These are phyloP conservation scores for Fusarium aywerte DNA, from an alignment of 2,329 filamentous ascomycete genomes.

Conservation along the genomic window DNA sequence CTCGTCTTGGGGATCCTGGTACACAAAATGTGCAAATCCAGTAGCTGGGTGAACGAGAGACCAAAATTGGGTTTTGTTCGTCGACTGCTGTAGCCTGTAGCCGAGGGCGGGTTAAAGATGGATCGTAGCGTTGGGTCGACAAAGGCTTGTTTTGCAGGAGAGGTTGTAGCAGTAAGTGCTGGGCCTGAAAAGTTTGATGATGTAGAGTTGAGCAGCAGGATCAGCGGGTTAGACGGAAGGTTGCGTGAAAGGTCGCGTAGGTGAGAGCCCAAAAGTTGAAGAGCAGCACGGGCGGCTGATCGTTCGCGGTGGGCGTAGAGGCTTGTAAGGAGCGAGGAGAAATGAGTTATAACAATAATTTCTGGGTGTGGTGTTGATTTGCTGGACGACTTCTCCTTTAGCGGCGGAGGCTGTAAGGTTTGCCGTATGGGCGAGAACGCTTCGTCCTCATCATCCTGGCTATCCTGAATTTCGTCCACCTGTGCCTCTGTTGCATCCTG, in stretches of 20 bases:
- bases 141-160: constrained; percentile 13
- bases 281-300: constrained; percentile 58
- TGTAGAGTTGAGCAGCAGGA: constrained; percentile 67
- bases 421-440: constrained; percentile 24
- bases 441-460: constrained; percentile 49
- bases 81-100: constrained; percentile 29
- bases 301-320: constrained; percentile 63
- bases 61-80: constrained; percentile 64
- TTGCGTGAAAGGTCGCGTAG: constrained; percentile 59
- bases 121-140: constrained; percentile 61
- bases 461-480: constrained; percentile 49
- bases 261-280: constrained; percentile 60
- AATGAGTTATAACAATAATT: constrained; percentile 66
- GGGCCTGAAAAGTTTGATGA: constrained; percentile 30
- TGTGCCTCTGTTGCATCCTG: constrained; percentile 1
- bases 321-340: constrained; percentile 61
- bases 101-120: constrained; percentile 56
- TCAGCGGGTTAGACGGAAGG: constrained; percentile 56
- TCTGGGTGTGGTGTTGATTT: constrained; percentile 42
- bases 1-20: constrained; percentile 56
- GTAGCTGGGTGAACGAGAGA: constrained; percentile 63
- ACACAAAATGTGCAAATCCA: constrained; percentile 66
- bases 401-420: background rate
- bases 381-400: background rate
- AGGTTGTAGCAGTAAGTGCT: background rate